Evolutionary conservation across 306 rosid genomes (phyloP), one percentile per base, ranked within the genome.

Genomic region (Carpinus viminea): DNA sequence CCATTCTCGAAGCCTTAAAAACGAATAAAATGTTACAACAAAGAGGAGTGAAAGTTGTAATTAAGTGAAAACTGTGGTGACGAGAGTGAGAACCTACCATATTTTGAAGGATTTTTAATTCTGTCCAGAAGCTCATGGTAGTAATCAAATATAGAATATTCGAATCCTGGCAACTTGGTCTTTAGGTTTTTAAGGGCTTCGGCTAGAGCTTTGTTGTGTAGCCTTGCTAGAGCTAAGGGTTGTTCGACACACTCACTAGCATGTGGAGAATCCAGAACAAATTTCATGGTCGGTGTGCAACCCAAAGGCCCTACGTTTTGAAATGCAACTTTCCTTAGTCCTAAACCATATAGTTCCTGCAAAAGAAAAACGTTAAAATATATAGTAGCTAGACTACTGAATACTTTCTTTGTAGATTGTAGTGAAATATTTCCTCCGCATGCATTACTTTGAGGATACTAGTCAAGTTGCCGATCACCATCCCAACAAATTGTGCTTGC

Each of bases 401-500:
- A 28, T 45, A 24, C 18, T 50, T 13, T 26, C 53, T 50, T 13
- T 26, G 45, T 24, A 24, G 26, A 24, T 13, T 26, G 45, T 12
- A 28, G 75, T 36, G 34, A 17, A 31, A 34, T 16, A 12, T 20
- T 38, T 38, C 15, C 71, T 50, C 4, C 21, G 36, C 5, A 46
- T 46, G 11, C 31, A 2, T 12, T 76, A 84, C 87, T 71, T 74
- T 65, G 68, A 81, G 82, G 50, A 74, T 75, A 16, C 53, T 36
- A 13, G 83, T 83, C 59, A 81, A 56, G 62, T 75, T 86, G 52
- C 82, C 82, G 8, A 76, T 79, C 28, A 88, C 88, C 64, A 72
- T 73, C 47, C 47, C 72, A 16, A 75, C 85, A 59, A 17, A 77
- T 54, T 82, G 74, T 13, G 60, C 31, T 18, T 11, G 72, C 61